Conservation (phyloP, 2,329 filamentous ascomycete species). For the Phaeosphaeriaceae sp. region DNA sequence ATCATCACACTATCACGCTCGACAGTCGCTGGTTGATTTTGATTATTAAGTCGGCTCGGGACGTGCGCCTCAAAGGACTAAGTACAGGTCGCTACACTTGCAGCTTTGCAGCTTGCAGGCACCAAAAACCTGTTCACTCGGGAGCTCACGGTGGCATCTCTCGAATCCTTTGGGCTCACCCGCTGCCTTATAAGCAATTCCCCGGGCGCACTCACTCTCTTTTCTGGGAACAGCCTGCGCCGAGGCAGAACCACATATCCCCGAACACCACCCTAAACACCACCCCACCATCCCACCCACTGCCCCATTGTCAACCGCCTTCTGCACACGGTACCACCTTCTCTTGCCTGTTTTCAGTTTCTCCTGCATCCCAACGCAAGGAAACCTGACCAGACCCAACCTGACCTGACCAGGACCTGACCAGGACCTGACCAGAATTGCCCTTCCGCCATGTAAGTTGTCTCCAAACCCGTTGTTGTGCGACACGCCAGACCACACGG, state of each 20-base stretch:
- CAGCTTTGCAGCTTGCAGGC: too few relatives aligned
- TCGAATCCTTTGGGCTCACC: constrained; percentile 10
- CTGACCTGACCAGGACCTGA: too few relatives aligned
- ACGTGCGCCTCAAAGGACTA: too few relatives aligned
- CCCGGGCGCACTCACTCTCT: constrained; percentile 22
- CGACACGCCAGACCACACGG: constrained; percentile 33
- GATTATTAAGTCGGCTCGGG: constrained; percentile 31
- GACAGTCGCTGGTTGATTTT: constrained; percentile 3
- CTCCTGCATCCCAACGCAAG: constrained; percentile 45
- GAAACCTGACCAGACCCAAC: constrained; percentile 28
- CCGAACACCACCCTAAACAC: too few relatives aligned
- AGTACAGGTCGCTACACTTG: too few relatives aligned
- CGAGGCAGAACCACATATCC: constrained; percentile 17
- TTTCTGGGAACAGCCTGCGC: constrained; percentile 26
- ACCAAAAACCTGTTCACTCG: too few relatives aligned
- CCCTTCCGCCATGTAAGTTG: constrained; percentile 43
- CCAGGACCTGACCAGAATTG: too few relatives aligned
- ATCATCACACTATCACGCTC: constrained; percentile 18
- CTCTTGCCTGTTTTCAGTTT: constrained; percentile 41
- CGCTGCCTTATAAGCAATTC: constrained; percentile 26
- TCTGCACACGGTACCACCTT: constrained; percentile 40
- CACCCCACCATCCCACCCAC: constrained; percentile 21
- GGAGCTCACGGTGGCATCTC: too few relatives aligned
- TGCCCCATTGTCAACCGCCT: constrained; percentile 10
- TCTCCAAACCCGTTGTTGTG: constrained; percentile 42